phyloP scores from a whole-genome alignment of 1,284 basidiomycete genomes.

The Pseudozyma sp. region DNA sequence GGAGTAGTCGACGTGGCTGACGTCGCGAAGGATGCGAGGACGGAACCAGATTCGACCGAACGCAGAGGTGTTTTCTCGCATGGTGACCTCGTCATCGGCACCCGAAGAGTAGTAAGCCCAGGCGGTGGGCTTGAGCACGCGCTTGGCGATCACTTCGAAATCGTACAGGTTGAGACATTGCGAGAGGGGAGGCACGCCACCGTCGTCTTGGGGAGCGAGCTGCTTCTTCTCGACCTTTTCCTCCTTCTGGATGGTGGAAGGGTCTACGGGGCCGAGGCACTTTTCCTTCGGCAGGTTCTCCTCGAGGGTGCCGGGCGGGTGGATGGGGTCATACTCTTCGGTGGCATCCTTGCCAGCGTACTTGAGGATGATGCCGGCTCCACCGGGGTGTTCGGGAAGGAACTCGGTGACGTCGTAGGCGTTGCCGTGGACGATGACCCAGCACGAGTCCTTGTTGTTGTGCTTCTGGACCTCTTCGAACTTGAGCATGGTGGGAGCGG shows the following conservation, averaged over 20 bases:
- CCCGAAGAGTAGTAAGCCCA: constrained; percentile 69
- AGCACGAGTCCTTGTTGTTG: constrained; percentile 80
- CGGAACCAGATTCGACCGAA: constrained; percentile 96
- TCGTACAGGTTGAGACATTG: constrained; percentile 89
- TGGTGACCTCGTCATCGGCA: constrained; percentile 73
- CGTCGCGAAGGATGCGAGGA: constrained; percentile 85
- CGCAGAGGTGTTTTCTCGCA: constrained; percentile 85
- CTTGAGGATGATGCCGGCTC: constrained; percentile 76
- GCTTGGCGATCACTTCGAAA: constrained; percentile 75
- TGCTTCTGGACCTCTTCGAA: constrained; percentile 76
- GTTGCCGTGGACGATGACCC: constrained; percentile 85
- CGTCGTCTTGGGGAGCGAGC: constrained; percentile 36
- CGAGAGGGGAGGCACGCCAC: constrained; percentile 74
- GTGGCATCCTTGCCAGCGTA: constrained; percentile 85
- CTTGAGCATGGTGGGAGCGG: constrained; percentile 32
- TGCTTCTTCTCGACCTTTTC: constrained; percentile 19
- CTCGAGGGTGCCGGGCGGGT: constrained; percentile 66
- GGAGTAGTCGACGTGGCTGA: constrained; percentile 80
- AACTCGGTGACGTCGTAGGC: constrained; percentile 87
- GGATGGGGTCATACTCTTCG: constrained; percentile 66
- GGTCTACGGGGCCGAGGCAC: constrained; percentile 62
- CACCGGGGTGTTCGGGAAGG: constrained; percentile 79
- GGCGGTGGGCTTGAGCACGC: constrained; percentile 62
- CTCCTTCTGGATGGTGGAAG: constrained; percentile 50
- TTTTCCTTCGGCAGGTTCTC: constrained; percentile 64